Evolutionary conservation across 2,329 filamentous ascomycete species (phyloP).

Genomic region (Fusarium mangiferae): DNA sequence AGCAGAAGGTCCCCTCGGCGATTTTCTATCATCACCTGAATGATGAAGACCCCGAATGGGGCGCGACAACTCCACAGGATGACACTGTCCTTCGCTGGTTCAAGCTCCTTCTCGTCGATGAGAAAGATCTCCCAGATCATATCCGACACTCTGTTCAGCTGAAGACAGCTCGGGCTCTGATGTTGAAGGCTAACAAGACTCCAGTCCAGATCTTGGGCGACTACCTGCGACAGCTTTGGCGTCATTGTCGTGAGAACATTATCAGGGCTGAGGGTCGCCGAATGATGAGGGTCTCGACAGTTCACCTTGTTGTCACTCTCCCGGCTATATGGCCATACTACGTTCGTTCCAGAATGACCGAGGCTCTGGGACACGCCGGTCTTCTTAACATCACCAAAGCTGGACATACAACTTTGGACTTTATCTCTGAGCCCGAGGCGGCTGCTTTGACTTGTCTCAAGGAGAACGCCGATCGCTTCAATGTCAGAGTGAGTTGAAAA

Average conservation of each 20-base stretch:
- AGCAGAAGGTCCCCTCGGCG: slow-evolving; percentile 47
- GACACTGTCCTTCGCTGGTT: slow-evolving; percentile 51
- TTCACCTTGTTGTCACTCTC: slow-evolving; percentile 55
- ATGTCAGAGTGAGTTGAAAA: slow-evolving; percentile 36
- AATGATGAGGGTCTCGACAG: background rate
- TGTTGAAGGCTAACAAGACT: slow-evolving; percentile 33
- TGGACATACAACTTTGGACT: slow-evolving; percentile 47
- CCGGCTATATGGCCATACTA: slow-evolving; percentile 59
- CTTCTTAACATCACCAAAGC: slow-evolving; percentile 45
- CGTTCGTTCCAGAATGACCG: slow-evolving; percentile 50
- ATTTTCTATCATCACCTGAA: slow-evolving; percentile 37
- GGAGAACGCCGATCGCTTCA: slow-evolving; percentile 38
- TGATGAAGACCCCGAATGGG: slow-evolving; percentile 40
- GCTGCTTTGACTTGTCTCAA: slow-evolving; percentile 54
- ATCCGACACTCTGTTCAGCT: slow-evolving; percentile 42
- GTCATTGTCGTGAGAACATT: slow-evolving; percentile 44
- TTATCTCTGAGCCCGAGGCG: slow-evolving; percentile 59
- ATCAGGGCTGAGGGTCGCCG: slow-evolving; percentile 33
- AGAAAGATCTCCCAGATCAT: slow-evolving; percentile 45
- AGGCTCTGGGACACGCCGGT: slow-evolving; percentile 50
- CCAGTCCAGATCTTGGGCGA: slow-evolving; percentile 46
- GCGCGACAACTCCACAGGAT: slow-evolving; percentile 45
- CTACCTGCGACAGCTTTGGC: slow-evolving; percentile 51
- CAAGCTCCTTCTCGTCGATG: slow-evolving; percentile 54
- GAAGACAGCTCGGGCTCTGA: background rate